These are phyloP conservation scores for Eimeria brunetti DNA, from an alignment of 169 alveolate species.

Conservation along the genomic window DNA sequence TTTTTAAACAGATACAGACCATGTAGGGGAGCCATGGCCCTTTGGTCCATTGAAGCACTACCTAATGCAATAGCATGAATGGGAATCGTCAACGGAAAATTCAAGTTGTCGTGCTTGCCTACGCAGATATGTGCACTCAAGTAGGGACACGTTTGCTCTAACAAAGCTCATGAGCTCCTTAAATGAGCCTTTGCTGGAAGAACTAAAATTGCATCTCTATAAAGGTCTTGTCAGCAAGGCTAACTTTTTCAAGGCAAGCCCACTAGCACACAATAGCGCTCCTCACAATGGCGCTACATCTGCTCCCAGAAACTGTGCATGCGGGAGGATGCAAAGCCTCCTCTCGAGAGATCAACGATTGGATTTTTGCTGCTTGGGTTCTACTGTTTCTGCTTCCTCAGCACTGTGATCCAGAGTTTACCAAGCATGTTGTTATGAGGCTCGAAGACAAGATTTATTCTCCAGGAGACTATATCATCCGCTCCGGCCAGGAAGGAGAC, in stretches of 20 bases:
- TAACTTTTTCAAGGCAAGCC: constrained; percentile 46
- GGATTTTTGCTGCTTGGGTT: neutral
- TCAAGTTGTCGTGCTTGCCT: neutral
- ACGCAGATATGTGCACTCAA: constrained; percentile 53
- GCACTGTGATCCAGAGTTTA: constrained; percentile 73
- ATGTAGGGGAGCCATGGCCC: neutral
- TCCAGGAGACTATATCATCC: constrained; percentile 72
- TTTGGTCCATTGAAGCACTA: neutral
- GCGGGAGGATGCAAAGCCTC: neutral
- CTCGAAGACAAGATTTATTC: constrained; percentile 58
- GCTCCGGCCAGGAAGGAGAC: constrained; percentile 66
- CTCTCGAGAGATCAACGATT: neutral
- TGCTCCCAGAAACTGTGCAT: neutral
- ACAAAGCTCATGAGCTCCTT: constrained; percentile 66
- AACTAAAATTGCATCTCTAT: constrained; percentile 60
- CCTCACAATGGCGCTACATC: neutral
- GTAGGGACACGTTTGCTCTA: constrained; percentile 54
- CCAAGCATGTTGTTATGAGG: constrained; percentile 35
- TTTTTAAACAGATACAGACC: neutral
- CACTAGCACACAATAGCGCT: neutral
- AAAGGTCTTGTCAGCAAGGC: constrained; percentile 58
- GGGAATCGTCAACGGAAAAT: neutral
- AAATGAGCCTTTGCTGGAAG: constrained; percentile 59
- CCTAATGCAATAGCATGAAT: neutral
- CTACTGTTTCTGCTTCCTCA: constrained; percentile 18